Conservation (phyloP, 345 rosid species). For the Arabis hirsuta region DNA sequence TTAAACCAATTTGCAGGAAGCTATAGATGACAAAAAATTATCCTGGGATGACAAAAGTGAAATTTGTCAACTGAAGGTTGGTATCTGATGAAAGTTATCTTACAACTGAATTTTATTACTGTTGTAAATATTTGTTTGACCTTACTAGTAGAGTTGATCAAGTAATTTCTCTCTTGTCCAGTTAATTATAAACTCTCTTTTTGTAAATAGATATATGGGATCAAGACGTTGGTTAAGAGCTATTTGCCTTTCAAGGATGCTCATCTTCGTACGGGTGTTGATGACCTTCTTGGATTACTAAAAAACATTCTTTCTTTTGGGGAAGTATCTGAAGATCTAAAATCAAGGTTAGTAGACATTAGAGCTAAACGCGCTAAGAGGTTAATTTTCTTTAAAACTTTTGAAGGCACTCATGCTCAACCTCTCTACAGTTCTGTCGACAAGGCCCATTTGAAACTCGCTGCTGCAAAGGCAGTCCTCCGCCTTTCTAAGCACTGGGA, state of each 20-base stretch:
- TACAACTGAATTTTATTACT: background rate
- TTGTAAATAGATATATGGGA: conserved; percentile 72
- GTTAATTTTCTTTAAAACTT: conserved; percentile 7
- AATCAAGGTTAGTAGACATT: conserved; percentile 69
- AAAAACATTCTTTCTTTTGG: conserved; percentile 72
- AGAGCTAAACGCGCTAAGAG: conserved; percentile 22
- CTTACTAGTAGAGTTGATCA: conserved; percentile 24
- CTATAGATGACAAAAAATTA: conserved; percentile 50
- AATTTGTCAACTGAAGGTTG: conserved; percentile 85
- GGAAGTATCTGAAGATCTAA: conserved; percentile 71
- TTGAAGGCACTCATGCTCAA: conserved; percentile 28
- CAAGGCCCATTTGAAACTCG: conserved; percentile 88
- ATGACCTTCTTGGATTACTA: conserved; percentile 66
- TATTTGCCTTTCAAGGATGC: conserved; percentile 93
- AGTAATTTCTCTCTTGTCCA: conserved; percentile 25
- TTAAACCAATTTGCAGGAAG: conserved; percentile 60
- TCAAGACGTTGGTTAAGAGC: conserved; percentile 91
- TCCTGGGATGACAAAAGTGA: conserved; percentile 87
- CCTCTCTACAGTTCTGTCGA: conserved; percentile 69
- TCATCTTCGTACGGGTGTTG: conserved; percentile 86
- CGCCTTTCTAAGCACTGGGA: conserved; percentile 92
- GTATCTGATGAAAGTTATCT: conserved; percentile 34
- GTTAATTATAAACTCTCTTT: conserved; percentile 23
- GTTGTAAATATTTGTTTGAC: conserved; percentile 13
- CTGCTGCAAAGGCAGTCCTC: conserved; percentile 95